Evolutionary conservation across 768 basidiomycete species (phyloP).

Genomic region (Phlebiopsis flavidoalba): DNA sequence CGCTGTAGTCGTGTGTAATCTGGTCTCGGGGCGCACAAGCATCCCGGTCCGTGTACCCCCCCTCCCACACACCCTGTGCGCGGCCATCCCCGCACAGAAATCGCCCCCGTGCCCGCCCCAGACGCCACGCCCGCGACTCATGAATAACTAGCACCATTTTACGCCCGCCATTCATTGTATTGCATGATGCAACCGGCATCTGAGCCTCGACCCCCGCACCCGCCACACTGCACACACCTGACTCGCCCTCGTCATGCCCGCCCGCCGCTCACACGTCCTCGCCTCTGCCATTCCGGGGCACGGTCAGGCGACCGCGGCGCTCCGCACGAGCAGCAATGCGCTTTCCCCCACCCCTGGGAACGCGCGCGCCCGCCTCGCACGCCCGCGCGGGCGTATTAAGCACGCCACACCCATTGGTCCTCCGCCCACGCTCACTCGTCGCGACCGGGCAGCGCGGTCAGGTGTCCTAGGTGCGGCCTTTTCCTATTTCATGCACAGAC

Average conservation of each 20-base stretch:
- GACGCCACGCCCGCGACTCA: not conserved
- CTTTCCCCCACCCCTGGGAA: not conserved
- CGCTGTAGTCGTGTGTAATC: not conserved
- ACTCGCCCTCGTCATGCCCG: constrained; percentile 4
- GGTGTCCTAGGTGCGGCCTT: no score
- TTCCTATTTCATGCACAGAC: no score
- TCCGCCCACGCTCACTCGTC: no score
- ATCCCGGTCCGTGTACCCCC: no score
- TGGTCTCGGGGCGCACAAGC: no score
- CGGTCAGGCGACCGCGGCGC: constrained; percentile 12
- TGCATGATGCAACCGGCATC: constrained; percentile 7
- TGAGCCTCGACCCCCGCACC: not conserved
- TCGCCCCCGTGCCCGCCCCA: not conserved
- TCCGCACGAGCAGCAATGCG: constrained; percentile 1
- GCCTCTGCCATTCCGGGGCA: not conserved
- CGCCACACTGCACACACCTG: not conserved
- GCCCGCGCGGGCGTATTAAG: not conserved
- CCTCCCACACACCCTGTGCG: no score
- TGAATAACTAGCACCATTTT: not conserved
- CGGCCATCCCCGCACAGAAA: not conserved
- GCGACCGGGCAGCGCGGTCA: no score
- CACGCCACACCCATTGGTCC: not conserved
- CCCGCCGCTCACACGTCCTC: not conserved
- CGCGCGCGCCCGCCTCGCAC: not conserved
- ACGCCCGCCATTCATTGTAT: not conserved